phyloP scores from a whole-genome alignment of 2,329 filamentous ascomycete species.

The Pseudocercospora crystallina region DNA sequence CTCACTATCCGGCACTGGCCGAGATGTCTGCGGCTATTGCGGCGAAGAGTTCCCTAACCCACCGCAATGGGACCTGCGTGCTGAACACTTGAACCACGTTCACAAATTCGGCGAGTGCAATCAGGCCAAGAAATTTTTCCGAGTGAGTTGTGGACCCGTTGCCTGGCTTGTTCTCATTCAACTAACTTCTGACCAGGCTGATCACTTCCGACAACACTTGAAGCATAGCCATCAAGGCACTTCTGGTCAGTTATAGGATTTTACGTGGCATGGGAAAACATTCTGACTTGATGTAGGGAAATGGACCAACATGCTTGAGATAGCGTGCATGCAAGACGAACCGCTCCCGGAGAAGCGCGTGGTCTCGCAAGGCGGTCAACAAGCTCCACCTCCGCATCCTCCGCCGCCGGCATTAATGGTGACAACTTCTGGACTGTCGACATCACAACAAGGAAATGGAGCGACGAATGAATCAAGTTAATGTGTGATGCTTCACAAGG shows the following conservation, averaged over 20 bases:
- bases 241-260: constrained; percentile 7
- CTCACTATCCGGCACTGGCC: constrained; percentile 60
- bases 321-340: constrained; percentile 94
- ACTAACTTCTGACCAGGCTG: constrained; percentile 52
- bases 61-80: constrained; percentile 82
- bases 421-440: constrained; percentile 12
- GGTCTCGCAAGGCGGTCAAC: constrained; percentile 9
- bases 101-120: constrained; percentile 99
- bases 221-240: constrained; percentile 62
- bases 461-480: no score
- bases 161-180: not conserved
- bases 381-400: constrained; percentile 13
- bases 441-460: no score
- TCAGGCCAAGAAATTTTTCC: constrained; percentile 95
- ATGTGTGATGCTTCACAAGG: no score
- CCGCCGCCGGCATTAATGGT: constrained; percentile 26
- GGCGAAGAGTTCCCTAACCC: constrained; percentile 88
- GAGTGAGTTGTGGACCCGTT: constrained; percentile 37
- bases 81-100: constrained; percentile 81
- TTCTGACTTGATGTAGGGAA: constrained; percentile 86
- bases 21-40: constrained; percentile 90
- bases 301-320: constrained; percentile 98
- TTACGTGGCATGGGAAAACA: constrained; percentile 60
- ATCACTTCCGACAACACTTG: constrained; percentile 96
- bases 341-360: constrained; percentile 51